Conservation (phyloP, 257 asterid genomes). For the Capsicum pubescens region DNA sequence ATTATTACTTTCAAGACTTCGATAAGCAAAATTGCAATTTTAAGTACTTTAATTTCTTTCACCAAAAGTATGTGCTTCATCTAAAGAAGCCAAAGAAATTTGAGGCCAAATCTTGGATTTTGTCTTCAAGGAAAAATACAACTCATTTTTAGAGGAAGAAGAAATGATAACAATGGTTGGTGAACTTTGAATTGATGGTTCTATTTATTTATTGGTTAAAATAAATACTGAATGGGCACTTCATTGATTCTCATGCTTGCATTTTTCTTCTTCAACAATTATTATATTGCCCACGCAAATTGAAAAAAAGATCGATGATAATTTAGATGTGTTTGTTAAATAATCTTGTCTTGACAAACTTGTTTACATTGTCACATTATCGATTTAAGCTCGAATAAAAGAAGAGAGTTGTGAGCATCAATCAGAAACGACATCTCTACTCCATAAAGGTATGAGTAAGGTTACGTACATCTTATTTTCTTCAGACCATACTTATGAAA, state of each 20-base stretch:
- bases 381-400: too few relatives aligned
- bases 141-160: neutral
- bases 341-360: too few relatives aligned
- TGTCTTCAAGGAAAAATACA: constrained; percentile 25
- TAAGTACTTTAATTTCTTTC: neutral
- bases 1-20: neutral
- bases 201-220: neutral
- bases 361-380: too few relatives aligned
- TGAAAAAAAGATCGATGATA: neutral
- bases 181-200: constrained; percentile 7
- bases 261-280: neutral
- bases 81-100: neutral
- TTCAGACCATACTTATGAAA: too few relatives aligned
- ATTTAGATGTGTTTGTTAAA: neutral
- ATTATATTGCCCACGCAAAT: neutral
- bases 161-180: constrained; percentile 24
- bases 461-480: too few relatives aligned
- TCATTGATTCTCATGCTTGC: constrained; percentile 23
- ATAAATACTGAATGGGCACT: constrained; percentile 17
- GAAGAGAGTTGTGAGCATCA: too few relatives aligned
- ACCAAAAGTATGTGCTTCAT: constrained; percentile 7
- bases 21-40: neutral
- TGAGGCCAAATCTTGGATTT: neutral
- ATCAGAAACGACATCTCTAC: too few relatives aligned
- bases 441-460: too few relatives aligned